phyloP scores from a whole-genome alignment of 768 basidiomycete genomes.

The Rickenella mellea region DNA sequence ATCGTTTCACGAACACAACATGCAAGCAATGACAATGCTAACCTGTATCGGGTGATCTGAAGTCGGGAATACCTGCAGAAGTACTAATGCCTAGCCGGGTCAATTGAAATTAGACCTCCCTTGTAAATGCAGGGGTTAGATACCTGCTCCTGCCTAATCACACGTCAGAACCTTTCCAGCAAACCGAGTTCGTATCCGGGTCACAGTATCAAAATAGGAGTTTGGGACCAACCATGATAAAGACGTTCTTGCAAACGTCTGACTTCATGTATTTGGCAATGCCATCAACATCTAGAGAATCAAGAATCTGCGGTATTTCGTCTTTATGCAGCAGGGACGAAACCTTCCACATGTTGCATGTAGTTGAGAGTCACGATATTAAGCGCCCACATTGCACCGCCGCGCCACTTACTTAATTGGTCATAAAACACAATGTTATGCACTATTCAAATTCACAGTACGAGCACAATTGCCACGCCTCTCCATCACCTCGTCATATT shows the following conservation, averaged over 20 bases:
- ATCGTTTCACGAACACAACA: background rate
- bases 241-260: constrained; percentile 54
- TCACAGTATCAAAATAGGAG: background rate
- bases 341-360: too few species aligned
- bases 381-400: too few species aligned
- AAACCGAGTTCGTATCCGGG: background rate
- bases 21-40: constrained; percentile 12
- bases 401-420: too few species aligned
- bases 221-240: constrained; percentile 53
- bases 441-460: too few species aligned
- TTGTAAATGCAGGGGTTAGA: too few species aligned
- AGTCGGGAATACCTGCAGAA: constrained; percentile 82
- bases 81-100: constrained; percentile 54
- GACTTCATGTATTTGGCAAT: constrained; percentile 65
- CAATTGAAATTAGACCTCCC: background rate
- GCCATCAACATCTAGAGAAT: constrained; percentile 6
- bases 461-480: too few species aligned
- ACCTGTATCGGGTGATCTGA: constrained; percentile 81
- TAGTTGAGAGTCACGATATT: too few species aligned
- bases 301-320: background rate
- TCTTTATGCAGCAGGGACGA: too few species aligned
- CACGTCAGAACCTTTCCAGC: background rate
- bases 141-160: constrained; percentile 18
- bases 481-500: too few species aligned
- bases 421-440: too few species aligned